Conservation (phyloP, 805 yeast genomes). For the Yarrowia phangngaensis region DNA sequence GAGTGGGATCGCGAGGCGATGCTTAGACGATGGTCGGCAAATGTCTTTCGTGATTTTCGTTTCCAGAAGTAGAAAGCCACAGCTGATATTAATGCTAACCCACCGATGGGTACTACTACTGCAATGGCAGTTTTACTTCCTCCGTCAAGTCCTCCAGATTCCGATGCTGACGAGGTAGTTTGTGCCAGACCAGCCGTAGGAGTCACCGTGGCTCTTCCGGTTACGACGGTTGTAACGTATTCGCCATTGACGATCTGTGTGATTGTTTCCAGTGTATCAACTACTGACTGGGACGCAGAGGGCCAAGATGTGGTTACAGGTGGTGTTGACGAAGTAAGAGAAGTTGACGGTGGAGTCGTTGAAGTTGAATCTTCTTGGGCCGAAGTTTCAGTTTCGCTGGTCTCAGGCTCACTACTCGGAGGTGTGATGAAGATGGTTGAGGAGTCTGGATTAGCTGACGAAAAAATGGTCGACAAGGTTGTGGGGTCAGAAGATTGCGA, state of each 20-base stretch:
- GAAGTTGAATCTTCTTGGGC: no score
- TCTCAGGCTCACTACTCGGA: no score
- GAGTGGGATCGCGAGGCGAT: slow-evolving; percentile 6
- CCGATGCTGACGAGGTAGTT: background rate
- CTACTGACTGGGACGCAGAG: background rate
- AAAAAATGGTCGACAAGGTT: no score
- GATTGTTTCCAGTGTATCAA: slow-evolving; percentile 10
- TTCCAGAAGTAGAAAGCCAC: slow-evolving; percentile 22
- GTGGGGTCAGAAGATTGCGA: no score
- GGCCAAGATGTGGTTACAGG: background rate
- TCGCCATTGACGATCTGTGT: slow-evolving; percentile 19
- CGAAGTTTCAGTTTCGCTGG: no score
- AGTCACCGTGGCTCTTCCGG: slow-evolving; percentile 13
- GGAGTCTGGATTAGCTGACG: no score
- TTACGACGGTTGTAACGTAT: slow-evolving; percentile 8
- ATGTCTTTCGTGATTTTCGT: slow-evolving; percentile 11
- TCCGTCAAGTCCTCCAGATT: slow-evolving; percentile 16
- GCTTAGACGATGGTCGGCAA: slow-evolving; percentile 23
- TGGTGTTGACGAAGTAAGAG: background rate
- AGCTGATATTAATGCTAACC: slow-evolving; percentile 13
- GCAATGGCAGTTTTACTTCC: slow-evolving; percentile 19
- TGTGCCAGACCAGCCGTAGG: slow-evolving; percentile 12
- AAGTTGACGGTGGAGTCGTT: no score
- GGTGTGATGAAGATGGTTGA: no score
- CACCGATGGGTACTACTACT: slow-evolving; percentile 22